Percentiles rank a stretch among this genome's conserved stretches.
phyloP scores from a whole-genome alignment of 2,329 filamentous ascomycete species.

The Ophiostoma ips region DNA sequence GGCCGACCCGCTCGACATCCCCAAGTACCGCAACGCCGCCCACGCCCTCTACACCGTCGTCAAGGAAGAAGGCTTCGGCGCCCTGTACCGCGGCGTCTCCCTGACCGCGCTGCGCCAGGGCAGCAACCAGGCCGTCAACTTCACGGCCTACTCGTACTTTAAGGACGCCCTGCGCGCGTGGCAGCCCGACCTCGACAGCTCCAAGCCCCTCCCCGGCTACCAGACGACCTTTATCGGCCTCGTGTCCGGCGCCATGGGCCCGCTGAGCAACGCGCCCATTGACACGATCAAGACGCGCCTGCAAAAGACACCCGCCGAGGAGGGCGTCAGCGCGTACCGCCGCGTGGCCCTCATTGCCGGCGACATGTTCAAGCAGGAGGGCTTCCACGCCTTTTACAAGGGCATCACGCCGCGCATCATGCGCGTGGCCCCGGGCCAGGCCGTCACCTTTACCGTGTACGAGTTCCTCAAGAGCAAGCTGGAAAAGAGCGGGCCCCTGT shows the following conservation, averaged over 20 bases:
- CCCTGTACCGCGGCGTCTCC: conserved; percentile 84
- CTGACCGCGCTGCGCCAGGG: conserved; percentile 89
- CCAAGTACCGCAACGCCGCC: conserved; percentile 93
- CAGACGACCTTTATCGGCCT: conserved; percentile 87
- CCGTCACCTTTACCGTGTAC: conserved; percentile 62
- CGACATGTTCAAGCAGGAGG: conserved; percentile 90
- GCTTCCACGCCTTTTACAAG: conserved; percentile 92
- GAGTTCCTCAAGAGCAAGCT: conserved; percentile 62
- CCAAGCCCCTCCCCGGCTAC: conserved; percentile 57
- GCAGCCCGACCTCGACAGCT: conserved; percentile 54
- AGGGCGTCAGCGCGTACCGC: conserved; percentile 65
- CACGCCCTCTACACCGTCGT: conserved; percentile 74
- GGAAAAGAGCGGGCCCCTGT: conserved; percentile 47
- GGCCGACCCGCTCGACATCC: conserved; percentile 88
- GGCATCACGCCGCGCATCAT: conserved; percentile 96
- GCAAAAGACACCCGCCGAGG: conserved; percentile 74
- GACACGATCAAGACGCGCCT: conserved; percentile 97
- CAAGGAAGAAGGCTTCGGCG: conserved; percentile 75
- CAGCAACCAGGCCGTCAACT: conserved; percentile 96
- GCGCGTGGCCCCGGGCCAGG: conserved; percentile 93
- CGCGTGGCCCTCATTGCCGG: conserved; percentile 66
- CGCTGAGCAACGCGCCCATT: conserved; percentile 91
- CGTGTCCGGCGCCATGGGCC: conserved; percentile 86
- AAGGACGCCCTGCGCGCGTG: conserved; percentile 61
- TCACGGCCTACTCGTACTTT: conserved; percentile 93